Base-by-base conservation (phyloP, 1,139 yeast species). In the Scheffersomyces titani region DNA sequence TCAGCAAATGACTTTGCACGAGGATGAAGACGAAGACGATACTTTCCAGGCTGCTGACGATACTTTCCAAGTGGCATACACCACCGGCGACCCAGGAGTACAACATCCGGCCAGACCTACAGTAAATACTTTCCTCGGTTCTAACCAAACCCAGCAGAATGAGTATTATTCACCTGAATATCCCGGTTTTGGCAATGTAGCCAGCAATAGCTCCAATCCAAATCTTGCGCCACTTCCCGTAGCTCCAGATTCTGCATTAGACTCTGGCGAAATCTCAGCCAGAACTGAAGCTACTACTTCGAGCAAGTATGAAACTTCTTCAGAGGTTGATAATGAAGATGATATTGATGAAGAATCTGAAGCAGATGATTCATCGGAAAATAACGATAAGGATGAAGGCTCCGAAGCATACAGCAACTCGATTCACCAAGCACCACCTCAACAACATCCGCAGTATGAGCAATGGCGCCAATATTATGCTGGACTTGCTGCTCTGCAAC, bases 401-500 rank as follows among this genome's bases (percentile, higher is more conserved):
- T 19, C 24, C 11, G 49, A 19, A 18, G 20, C 20, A 46, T 13
- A 46, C 19, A 46, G 19, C 19, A 19, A 46, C n/a, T 19, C 3
- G 40, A 51, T 19, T 19, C 46, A 36, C 49, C 20, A 47, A 45
- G 24, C n/a, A 46, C 22, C 51, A 44, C 20, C 47, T 36, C 44
- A 36, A 19, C 53, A 51, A 47, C 47, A 50, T 45, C 57, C 59
- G 4, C 57, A 55, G 54, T 70, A 69, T 50, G 73, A 70, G 51
- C 73, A 70, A 60, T 72, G 74, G 74, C 69, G 67, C 58, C 68
- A 65, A 49, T 71, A 71, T 55, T 71, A 71, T 57, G 71, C 72
- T 36, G 55, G 63, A 18, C 57, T 71, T 16, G 74, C 74, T 19
- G 60, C 61, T 22, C 71, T 69, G 51, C 70, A 70, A 52, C 71